These are phyloP conservation scores for Clavispora asparagi DNA, from an alignment of 805 yeast species.

Conservation along the genomic window DNA sequence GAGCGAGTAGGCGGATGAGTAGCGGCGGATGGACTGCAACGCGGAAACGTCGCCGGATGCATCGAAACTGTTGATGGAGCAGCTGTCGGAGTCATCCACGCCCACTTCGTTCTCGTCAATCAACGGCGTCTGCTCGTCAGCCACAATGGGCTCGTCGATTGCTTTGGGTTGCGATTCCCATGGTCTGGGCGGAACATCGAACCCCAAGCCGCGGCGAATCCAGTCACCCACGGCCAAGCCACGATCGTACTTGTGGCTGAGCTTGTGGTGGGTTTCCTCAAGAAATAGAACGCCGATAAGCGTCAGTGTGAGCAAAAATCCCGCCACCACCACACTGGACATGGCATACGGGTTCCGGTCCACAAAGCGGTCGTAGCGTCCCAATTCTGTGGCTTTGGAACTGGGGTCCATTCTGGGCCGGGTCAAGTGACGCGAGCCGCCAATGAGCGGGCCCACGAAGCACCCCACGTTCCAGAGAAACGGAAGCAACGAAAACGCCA, in stretches of 20 bases:
- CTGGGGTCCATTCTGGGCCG: slow-evolving; percentile 14
- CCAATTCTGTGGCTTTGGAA: not conserved
- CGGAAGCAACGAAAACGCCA: slow-evolving; percentile 28
- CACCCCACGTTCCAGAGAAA: slow-evolving; percentile 29
- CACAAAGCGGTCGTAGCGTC: slow-evolving; percentile 23
- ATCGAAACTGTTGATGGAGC: slow-evolving; percentile 1
- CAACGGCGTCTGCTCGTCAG: not conserved
- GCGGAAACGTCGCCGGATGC: slow-evolving; percentile 1
- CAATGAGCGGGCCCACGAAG: slow-evolving; percentile 29
- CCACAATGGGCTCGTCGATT: not conserved
- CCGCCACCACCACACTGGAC: slow-evolving; percentile 31
- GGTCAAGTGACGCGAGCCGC: slow-evolving; percentile 25
- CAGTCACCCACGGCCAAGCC: slow-evolving; percentile 32
- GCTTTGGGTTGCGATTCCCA: slow-evolving; percentile 18
- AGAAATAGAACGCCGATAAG: slow-evolving; percentile 29
- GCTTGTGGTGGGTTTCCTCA: slow-evolving; percentile 31
- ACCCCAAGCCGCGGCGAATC: slow-evolving; percentile 22
- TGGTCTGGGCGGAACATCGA: slow-evolving; percentile 21
- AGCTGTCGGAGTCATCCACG: slow-evolving; percentile 1
- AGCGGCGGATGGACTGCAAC: slow-evolving; percentile 10
- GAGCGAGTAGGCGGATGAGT: slow-evolving; percentile 12
- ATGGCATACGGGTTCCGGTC: slow-evolving; percentile 33
- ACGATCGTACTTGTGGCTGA: slow-evolving; percentile 25
- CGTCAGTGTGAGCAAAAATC: slow-evolving; percentile 21
- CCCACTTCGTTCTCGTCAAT: slow-evolving; percentile 1